Evolutionary conservation across 257 asterid species (phyloP).

Genomic region (Nicotiana benthamiana): DNA sequence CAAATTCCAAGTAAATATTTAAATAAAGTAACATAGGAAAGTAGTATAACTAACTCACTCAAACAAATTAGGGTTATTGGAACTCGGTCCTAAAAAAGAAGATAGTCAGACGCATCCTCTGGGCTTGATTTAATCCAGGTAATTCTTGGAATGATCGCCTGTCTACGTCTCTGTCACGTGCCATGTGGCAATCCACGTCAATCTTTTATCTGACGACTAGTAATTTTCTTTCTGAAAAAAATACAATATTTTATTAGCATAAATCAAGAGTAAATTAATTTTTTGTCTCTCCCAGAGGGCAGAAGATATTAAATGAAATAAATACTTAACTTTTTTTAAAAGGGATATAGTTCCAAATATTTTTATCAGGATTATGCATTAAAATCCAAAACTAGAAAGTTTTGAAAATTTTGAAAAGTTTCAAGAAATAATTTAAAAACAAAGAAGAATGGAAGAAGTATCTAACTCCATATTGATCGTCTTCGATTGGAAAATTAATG

Average conservation of each 20-base stretch:
- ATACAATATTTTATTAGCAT: no score
- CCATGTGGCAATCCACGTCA: constrained; percentile 32
- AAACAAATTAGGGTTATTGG: constrained; percentile 23
- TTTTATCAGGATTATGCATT: no score
- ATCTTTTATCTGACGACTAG: neutral
- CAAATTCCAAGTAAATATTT: constrained; percentile 27
- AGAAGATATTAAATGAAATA: no score
- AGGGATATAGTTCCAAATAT: neutral
- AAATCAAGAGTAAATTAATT: no score
- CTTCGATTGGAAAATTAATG: no score
- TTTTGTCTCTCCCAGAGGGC: no score
- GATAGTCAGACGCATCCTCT: constrained; percentile 40
- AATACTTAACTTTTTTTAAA: no score
- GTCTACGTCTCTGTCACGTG: constrained; percentile 34
- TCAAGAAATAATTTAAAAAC: neutral
- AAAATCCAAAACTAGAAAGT: no score
- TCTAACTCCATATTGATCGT: neutral
- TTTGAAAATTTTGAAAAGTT: neutral
- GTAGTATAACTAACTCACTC: constrained; percentile 16
- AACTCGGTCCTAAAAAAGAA: constrained; percentile 30
- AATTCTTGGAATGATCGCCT: constrained; percentile 29
- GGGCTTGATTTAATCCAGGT: constrained; percentile 48
- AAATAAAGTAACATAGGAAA: neutral
- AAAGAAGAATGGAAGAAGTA: neutral
- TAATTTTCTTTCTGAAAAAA: neutral